These are phyloP conservation scores for Rhododendron kiyosumense DNA, from an alignment of 148 eudicot species.

Conservation along the genomic window DNA sequence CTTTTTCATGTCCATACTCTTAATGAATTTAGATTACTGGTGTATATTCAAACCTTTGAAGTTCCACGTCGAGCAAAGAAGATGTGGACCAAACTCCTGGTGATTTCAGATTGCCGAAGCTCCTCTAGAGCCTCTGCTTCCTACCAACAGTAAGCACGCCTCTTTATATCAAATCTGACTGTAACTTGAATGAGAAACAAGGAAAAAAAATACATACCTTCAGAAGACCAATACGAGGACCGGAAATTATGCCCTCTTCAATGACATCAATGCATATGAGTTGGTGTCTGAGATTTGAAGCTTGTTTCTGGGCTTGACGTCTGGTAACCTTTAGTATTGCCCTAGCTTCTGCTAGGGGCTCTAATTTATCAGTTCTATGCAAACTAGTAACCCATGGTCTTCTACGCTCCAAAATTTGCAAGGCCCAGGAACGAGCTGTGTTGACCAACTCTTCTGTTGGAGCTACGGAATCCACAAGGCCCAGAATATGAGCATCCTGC, in stretches of 20 bases:
- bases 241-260: slow-evolving; percentile 76
- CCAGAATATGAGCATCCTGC: slow-evolving; percentile 66
- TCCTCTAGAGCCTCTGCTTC: slow-evolving; percentile 67
- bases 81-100: slow-evolving; percentile 77
- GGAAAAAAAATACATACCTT: slow-evolving; percentile 30
- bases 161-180: not conserved
- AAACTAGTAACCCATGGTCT: slow-evolving; percentile 68
- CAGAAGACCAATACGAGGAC: slow-evolving; percentile 73
- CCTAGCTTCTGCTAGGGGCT: slow-evolving; percentile 68
- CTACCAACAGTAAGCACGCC: slow-evolving; percentile 32
- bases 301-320: slow-evolving; percentile 54
- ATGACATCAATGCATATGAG: slow-evolving; percentile 71
- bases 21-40: not conserved
- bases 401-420: slow-evolving; percentile 61
- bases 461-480: slow-evolving; percentile 81
- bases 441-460: slow-evolving; percentile 47
- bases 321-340: slow-evolving; percentile 68
- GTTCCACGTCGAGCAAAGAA: slow-evolving; percentile 81
- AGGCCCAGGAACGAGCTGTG: slow-evolving; percentile 67
- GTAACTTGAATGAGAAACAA: not conserved
- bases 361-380: slow-evolving; percentile 63
- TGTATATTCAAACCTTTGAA: slow-evolving; percentile 48
- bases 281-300: slow-evolving; percentile 75
- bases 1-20: not conserved
- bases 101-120: slow-evolving; percentile 65